Conservation (phyloP, 2,329 filamentous ascomycete species). For the Colletotrichum sp. region DNA sequence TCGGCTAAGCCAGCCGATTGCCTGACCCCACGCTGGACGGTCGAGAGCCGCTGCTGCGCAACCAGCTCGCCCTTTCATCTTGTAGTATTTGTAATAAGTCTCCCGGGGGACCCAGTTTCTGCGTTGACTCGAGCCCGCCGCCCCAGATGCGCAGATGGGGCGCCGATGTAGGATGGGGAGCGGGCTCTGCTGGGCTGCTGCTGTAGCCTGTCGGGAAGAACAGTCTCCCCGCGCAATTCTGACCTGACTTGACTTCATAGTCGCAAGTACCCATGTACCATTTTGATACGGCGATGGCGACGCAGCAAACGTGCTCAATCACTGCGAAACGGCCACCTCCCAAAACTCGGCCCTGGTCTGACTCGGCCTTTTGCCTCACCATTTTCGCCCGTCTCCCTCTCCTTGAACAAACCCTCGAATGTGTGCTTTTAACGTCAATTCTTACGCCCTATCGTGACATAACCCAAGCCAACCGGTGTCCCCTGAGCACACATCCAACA, state of each 20-base stretch:
- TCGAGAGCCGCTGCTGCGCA: neutral
- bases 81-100: slow-evolving; percentile 17
- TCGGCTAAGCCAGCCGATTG: neutral
- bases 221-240: neutral
- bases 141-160: neutral
- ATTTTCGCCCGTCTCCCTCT: neutral
- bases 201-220: neutral
- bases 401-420: neutral
- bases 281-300: neutral
- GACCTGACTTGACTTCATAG: neutral
- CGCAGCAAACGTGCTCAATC: neutral
- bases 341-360: neutral
- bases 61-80: neutral
- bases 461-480: neutral
- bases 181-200: neutral
- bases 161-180: neutral
- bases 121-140: neutral
- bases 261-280: neutral
- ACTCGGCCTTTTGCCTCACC: neutral
- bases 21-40: neutral
- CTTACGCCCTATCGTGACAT: neutral
- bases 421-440: neutral
- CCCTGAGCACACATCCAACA: neutral
- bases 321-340: neutral
- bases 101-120: slow-evolving; percentile 7